These are phyloP conservation scores for Beauveria rudraprayagi DNA, from an alignment of 2,329 filamentous ascomycete genomes.

Conservation along the genomic window DNA sequence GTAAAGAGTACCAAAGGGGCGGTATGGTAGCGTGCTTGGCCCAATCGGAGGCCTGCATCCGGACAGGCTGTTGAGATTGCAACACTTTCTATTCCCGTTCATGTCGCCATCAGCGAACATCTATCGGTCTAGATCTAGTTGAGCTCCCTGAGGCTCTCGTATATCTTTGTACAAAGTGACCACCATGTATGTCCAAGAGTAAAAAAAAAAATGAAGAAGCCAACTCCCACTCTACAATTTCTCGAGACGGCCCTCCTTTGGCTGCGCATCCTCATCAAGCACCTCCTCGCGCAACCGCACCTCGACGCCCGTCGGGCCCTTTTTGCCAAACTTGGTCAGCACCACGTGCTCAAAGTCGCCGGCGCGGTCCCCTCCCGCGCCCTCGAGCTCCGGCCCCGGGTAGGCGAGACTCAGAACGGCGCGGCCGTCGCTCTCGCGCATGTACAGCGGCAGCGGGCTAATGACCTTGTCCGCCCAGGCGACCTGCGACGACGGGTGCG, in stretches of 20 bases:
- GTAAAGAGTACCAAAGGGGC: no score
- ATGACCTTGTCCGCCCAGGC: conserved; percentile 56
- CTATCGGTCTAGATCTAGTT: no score
- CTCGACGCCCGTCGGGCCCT: conserved; percentile 45
- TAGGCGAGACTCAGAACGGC: conserved; percentile 49
- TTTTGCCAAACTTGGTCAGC: conserved; percentile 44
- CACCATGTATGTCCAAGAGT: neutral
- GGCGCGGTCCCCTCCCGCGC: conserved; percentile 28
- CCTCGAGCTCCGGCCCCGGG: conserved; percentile 47
- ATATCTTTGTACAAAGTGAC: neutral
- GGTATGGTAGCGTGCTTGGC: no score
- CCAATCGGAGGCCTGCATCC: no score
- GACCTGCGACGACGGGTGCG: conserved; percentile 36
- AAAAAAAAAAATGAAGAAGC: neutral
- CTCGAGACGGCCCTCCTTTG: conserved; percentile 15
- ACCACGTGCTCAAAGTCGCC: conserved; percentile 55
- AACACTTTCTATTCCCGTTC: no score
- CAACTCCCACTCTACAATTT: conserved; percentile 18
- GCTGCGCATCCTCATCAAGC: conserved; percentile 33
- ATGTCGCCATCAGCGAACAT: neutral
- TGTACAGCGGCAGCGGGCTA: conserved; percentile 41
- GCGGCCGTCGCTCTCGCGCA: conserved; percentile 36
- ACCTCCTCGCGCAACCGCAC: conserved; percentile 43
- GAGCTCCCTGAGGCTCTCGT: no score
- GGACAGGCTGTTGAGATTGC: no score